Evolutionary conservation across 2,329 filamentous ascomycete genomes (phyloP).

Genomic region (Calonectria crousiana): DNA sequence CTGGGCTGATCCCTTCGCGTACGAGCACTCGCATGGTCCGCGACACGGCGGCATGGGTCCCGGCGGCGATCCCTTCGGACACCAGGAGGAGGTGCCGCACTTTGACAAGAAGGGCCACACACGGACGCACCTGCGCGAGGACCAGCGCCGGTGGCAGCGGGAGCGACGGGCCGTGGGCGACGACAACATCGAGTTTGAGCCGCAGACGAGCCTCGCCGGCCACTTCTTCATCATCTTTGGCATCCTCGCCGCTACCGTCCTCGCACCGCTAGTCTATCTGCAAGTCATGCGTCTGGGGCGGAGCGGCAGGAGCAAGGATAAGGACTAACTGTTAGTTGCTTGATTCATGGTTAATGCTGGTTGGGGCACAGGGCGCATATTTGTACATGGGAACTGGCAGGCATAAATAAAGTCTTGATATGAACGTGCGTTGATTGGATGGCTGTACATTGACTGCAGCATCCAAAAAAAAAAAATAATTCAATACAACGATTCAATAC

Average conservation of each 20-base stretch:
- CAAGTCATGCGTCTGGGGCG: constrained; percentile 51
- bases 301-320: constrained; percentile 41
- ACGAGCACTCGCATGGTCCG: constrained; percentile 22
- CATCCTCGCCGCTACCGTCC: constrained; percentile 59
- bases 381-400: background rate
- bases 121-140: constrained; percentile 76
- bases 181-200: constrained; percentile 52
- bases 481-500: background rate
- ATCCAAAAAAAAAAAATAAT: background rate
- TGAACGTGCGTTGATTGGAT: background rate
- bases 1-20: constrained; percentile 39
- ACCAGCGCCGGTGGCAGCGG: constrained; percentile 57
- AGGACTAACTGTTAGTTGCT: background rate
- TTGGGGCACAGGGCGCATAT: background rate
- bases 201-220: constrained; percentile 56
- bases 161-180: constrained; percentile 55
- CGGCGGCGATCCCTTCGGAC: constrained; percentile 63
- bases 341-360: constrained; percentile 14
- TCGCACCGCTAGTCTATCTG: constrained; percentile 58
- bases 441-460: background rate
- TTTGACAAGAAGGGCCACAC: constrained; percentile 83
- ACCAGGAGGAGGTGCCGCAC: constrained; percentile 73
- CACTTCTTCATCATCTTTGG: constrained; percentile 64
- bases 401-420: background rate
- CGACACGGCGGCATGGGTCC: constrained; percentile 67